phyloP scores from a whole-genome alignment of 352 stramenopile species.

The Phytophthora sp. region DNA sequence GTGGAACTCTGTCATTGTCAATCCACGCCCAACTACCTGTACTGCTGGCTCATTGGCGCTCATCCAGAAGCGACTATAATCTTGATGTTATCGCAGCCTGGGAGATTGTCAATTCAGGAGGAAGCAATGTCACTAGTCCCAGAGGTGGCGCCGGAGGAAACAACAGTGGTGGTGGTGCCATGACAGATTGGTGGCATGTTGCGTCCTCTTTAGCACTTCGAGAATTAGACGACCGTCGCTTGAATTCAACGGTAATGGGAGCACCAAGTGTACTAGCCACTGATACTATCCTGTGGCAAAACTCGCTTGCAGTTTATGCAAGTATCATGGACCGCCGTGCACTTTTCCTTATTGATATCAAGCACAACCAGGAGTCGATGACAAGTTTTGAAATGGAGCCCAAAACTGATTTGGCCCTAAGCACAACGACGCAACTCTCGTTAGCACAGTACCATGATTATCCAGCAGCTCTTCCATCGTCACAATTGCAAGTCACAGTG shows the following conservation, averaged over 20 bases:
- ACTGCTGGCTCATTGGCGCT: constrained; percentile 54
- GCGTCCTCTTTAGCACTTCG: constrained; percentile 9
- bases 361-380: constrained; percentile 3
- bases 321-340: constrained; percentile 23
- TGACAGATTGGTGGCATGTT: constrained; percentile 35
- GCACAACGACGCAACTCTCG: constrained; percentile 48
- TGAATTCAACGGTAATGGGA: not conserved
- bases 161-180: constrained; percentile 27
- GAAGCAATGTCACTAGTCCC: constrained; percentile 29
- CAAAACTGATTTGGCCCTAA: constrained; percentile 16
- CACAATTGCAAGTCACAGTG: constrained; percentile 50
- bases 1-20: constrained; percentile 45
- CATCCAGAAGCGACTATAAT: constrained; percentile 17
- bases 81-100: constrained; percentile 29
- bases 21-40: constrained; percentile 53
- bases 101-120: constrained; percentile 24
- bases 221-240: not conserved
- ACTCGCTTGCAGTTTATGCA: constrained; percentile 34
- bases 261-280: constrained; percentile 14
- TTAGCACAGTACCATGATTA: constrained; percentile 78
- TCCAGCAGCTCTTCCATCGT: constrained; percentile 41
- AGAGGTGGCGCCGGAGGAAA: constrained; percentile 31
- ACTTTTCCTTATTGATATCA: constrained; percentile 30
- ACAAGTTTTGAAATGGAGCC: constrained; percentile 2
- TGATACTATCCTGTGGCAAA: constrained; percentile 26